Evolutionary conservation across 2,329 filamentous ascomycete genomes (phyloP).

Genomic region (Sarocladium oryzae): DNA sequence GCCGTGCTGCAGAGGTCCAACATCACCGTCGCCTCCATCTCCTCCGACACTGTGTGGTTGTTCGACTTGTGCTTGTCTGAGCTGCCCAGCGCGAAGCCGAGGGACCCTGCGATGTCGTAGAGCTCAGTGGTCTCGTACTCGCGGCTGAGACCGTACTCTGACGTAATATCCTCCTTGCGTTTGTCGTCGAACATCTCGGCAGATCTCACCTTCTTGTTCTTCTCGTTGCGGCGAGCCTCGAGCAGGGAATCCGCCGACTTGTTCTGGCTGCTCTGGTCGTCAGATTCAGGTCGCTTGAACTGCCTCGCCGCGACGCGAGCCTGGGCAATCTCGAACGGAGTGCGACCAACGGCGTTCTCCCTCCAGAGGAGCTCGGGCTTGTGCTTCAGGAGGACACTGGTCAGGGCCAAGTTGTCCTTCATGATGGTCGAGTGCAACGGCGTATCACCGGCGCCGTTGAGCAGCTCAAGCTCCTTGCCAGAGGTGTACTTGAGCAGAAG

Average conservation of each 20-base stretch:
- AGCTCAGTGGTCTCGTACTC: slow-evolving; percentile 21
- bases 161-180: slow-evolving; percentile 12
- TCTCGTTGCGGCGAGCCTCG: not conserved
- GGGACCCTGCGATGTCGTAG: slow-evolving; percentile 18
- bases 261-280: not conserved
- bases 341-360: slow-evolving; percentile 72
- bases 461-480: slow-evolving; percentile 48
- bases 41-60: not conserved
- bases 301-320: slow-evolving; percentile 41
- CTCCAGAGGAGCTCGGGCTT: slow-evolving; percentile 56
- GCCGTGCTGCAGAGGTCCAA: slow-evolving; percentile 29
- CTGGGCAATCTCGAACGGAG: slow-evolving; percentile 61
- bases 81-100: slow-evolving; percentile 16
- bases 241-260: not conserved
- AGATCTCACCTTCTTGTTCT: not conserved
- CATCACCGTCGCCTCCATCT: slow-evolving; percentile 15
- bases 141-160: slow-evolving; percentile 21
- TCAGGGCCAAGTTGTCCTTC: slow-evolving; percentile 26
- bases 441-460: slow-evolving; percentile 61
- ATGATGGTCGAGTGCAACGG: slow-evolving; percentile 52
- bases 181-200: slow-evolving; percentile 11
- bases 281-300: slow-evolving; percentile 19
- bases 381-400: slow-evolving; percentile 43
- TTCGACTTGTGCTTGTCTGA: slow-evolving; percentile 12
- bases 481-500: slow-evolving; percentile 49